Conservation (phyloP, 768 basidiomycete species). For the Calocybe cyanea region DNA sequence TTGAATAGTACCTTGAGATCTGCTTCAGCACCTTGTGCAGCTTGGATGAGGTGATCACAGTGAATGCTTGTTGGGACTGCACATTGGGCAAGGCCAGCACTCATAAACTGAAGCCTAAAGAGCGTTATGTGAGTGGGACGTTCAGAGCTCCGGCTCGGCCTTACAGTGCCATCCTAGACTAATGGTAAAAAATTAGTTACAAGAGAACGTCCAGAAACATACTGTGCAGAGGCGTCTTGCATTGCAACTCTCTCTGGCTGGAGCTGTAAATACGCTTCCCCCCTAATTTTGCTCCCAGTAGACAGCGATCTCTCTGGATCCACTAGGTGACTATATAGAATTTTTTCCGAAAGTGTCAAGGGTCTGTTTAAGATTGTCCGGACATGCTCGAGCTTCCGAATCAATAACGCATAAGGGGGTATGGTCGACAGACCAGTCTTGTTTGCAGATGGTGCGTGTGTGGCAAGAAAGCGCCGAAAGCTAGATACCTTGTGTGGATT, state of each 20-base stretch:
- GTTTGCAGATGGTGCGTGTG: slow-evolving; percentile 32
- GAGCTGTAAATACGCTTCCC: slow-evolving; percentile 87
- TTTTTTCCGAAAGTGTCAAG: slow-evolving; percentile 95
- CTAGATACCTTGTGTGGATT: slow-evolving; percentile 17
- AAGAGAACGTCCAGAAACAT: slow-evolving; percentile 27
- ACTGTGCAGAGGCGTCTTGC: slow-evolving; percentile 94
- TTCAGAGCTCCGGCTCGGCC: slow-evolving; percentile 19
- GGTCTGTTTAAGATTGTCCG: slow-evolving; percentile 71
- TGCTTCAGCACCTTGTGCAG: slow-evolving; percentile 78
- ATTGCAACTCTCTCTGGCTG: slow-evolving; percentile 93
- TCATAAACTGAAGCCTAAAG: slow-evolving; percentile 92
- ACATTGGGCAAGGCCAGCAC: slow-evolving; percentile 79
- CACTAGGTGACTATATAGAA: slow-evolving; percentile 88
- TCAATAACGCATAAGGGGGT: slow-evolving; percentile 75
- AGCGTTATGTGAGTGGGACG: slow-evolving; percentile 3
- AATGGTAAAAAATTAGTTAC: slow-evolving; percentile 8
- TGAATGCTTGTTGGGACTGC: slow-evolving; percentile 92
- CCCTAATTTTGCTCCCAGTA: slow-evolving; percentile 66
- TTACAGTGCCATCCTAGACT: slow-evolving; percentile 76
- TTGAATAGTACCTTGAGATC: slow-evolving; percentile 66
- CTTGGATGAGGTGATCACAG: slow-evolving; percentile 97
- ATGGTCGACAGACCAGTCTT: slow-evolving; percentile 62
- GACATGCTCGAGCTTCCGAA: slow-evolving; percentile 67
- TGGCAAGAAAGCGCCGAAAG: slow-evolving; percentile 31
- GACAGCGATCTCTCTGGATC: slow-evolving; percentile 72